Base-by-base conservation (phyloP, 202 grass and related monocot genomes). In the Zizania palustris region DNA sequence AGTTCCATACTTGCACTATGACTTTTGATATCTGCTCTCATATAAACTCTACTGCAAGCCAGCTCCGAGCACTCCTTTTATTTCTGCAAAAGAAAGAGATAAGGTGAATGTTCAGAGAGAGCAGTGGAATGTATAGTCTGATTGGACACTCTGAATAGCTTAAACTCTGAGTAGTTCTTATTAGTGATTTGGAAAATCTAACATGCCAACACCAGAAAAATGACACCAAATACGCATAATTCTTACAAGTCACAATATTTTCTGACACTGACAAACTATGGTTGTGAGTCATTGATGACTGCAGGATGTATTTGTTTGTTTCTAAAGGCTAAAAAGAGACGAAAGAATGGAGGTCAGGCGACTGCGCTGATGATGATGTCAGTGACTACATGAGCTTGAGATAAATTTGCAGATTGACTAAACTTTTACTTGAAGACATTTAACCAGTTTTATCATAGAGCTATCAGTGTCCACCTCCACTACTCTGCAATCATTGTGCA, bases 1-100 rank as follows among this genome's bases (percentile, higher is more conserved):
- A 49, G 76, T 45, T 77, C 70, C n/a, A n/a, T n/a, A n/a, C n/a
- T n/a, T n/a, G n/a, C 43, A 82, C 66, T 80, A 85, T 51, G 76
- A 49, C 64, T 80, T 76, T 69, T 69, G 20, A 63, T 74, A 69
- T 14, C 69, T 69, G 70, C 83, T 49, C 41, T 77, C 59, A 49
- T 48, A 78, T 50, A 71, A 69, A 73, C 65, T 80, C 54, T 85
- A 74, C 59, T 76, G 61, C 71, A 80, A 76, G 71, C 43, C 65
- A 63, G 62, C 70, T 73, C 75, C 64, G 69, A 13, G 53, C 65
- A n/a, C 67, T 76, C 41, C 76, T 81, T 79, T 68, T 75, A 77
- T 72, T 82, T 72, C 72, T 84, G 84, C 0, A 7, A 79, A 22
- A 59, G 61, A 67, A 84, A 76, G 13, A 57, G 5, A 15, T 72